Evolutionary conservation across 2,329 filamentous ascomycete genomes (phyloP), one percentile per base, ranked within the genome.

Genomic region (Apiospora hydei): DNA sequence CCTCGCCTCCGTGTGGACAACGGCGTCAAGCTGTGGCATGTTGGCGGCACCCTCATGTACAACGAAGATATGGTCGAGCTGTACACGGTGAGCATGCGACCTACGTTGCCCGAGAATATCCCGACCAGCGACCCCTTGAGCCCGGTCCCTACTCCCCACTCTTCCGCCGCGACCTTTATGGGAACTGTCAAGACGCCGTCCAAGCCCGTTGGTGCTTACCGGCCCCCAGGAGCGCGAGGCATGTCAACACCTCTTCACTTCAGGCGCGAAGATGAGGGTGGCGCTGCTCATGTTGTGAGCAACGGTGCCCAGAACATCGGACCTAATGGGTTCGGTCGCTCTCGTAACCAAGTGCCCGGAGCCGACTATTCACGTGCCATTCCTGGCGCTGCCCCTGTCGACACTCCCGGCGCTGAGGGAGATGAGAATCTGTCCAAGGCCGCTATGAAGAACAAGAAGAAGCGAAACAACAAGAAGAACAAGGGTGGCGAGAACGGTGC

Each of bases 401-500:
- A 92, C 18, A 64, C 57, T 73, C 86, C 88, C 47, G 88, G 78
- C 41, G 85, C 75, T 82, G 92, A 83, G 85, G 91, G 88, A 81
- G 93, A 94, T 73, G 93, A 94, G 77, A 91, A 89, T 77, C 82
- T 96, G 74, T 95, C 93, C 74, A 97, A 96, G 85, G 90, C 93
- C 70, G 95, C 93, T 16, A 86, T 94, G 77, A 98, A 98, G 89
- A 98, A 98, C 85, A 98, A 98, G 90, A 98, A 98, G 90, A 98
- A 98, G 89, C 90, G 96, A 77, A 94, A 94, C 75, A 89, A 87
- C 76, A 98, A 97, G 88, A 98, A 98, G 85, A 89, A 90, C 69
- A 96, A 95, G 81, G 95, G 96, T 67, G 89, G 87, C 7, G 93
- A 94, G 24, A 90, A 41, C 61, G 69, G 51, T 26, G 47, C 67